Conservation (phyloP, 1,139 yeast genomes). For the Zygosaccharomyces sapae region DNA sequence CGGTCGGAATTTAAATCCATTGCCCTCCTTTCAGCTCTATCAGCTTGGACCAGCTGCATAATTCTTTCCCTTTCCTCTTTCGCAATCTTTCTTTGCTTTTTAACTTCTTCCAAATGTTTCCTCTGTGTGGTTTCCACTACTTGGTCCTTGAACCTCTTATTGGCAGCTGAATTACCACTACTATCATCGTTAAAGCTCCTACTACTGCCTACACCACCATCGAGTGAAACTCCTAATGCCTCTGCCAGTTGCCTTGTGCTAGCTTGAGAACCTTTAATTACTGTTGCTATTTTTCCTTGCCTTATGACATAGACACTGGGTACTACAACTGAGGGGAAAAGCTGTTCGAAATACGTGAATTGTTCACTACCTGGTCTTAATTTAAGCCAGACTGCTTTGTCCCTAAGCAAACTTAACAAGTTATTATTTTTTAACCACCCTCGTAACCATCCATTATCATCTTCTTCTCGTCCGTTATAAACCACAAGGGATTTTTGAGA, state of each 20-base stretch:
- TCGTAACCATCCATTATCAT: slow-evolving; percentile 23
- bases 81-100: slow-evolving; percentile 39
- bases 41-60: slow-evolving; percentile 38
- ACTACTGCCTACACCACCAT: background rate
- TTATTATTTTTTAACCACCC: slow-evolving; percentile 25
- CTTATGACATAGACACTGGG: slow-evolving; percentile 51
- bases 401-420: slow-evolving; percentile 27
- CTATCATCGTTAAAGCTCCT: no score
- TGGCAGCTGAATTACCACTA: background rate
- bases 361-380: slow-evolving; percentile 46
- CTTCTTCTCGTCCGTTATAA: slow-evolving; percentile 18
- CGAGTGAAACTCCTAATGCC: background rate
- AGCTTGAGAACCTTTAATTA: slow-evolving; percentile 37
- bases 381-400: slow-evolving; percentile 41
- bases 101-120: slow-evolving; percentile 42
- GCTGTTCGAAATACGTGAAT: slow-evolving; percentile 46
- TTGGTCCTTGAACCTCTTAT: slow-evolving; percentile 38
- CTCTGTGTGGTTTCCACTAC: slow-evolving; percentile 39
- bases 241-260: slow-evolving; percentile 5
- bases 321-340: slow-evolving; percentile 44
- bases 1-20: slow-evolving; percentile 8
- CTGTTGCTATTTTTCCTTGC: slow-evolving; percentile 45
- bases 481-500: slow-evolving; percentile 25
- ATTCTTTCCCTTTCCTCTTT: slow-evolving; percentile 54
- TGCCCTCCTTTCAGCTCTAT: slow-evolving; percentile 28